These are phyloP conservation scores for Phytophthora agathidicida DNA, from an alignment of 352 stramenopile genomes.

Conservation along the genomic window DNA sequence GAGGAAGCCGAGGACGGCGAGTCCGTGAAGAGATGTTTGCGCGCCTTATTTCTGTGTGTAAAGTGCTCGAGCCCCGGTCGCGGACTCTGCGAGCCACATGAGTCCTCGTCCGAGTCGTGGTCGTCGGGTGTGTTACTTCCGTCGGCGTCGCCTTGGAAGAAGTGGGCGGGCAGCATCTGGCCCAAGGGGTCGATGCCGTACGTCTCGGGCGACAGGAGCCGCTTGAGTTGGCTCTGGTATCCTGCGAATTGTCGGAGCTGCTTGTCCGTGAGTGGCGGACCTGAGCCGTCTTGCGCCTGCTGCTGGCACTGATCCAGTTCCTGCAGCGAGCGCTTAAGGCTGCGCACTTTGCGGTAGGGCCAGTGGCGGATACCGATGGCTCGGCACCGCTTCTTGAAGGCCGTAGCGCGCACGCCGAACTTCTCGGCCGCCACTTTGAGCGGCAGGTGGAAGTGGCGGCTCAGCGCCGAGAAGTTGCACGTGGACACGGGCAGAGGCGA, in stretches of 20 bases:
- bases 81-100: constrained; percentile 44
- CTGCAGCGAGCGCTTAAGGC: constrained; percentile 67
- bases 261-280: constrained; percentile 71
- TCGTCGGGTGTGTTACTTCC: constrained; percentile 44
- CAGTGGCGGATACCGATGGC: constrained; percentile 78
- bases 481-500: constrained; percentile 35
- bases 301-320: constrained; percentile 75
- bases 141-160: constrained; percentile 41
- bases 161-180: constrained; percentile 45
- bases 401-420: constrained; percentile 78
- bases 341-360: constrained; percentile 77
- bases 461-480: constrained; percentile 78
- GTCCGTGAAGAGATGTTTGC: constrained; percentile 54
- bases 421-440: constrained; percentile 76
- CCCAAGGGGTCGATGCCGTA: constrained; percentile 82
- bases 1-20: constrained; percentile 48
- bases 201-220: constrained; percentile 77
- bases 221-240: constrained; percentile 79
- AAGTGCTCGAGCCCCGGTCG: constrained; percentile 31
- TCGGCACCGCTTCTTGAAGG: constrained; percentile 79
- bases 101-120: constrained; percentile 65
- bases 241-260: constrained; percentile 68
- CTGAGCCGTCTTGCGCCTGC: constrained; percentile 47
- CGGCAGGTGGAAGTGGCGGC: constrained; percentile 68
- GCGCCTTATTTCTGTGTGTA: constrained; percentile 41